These are phyloP conservation scores for Penicillium sp. DNA, from an alignment of 2,329 filamentous ascomycete genomes.

Conservation along the genomic window DNA sequence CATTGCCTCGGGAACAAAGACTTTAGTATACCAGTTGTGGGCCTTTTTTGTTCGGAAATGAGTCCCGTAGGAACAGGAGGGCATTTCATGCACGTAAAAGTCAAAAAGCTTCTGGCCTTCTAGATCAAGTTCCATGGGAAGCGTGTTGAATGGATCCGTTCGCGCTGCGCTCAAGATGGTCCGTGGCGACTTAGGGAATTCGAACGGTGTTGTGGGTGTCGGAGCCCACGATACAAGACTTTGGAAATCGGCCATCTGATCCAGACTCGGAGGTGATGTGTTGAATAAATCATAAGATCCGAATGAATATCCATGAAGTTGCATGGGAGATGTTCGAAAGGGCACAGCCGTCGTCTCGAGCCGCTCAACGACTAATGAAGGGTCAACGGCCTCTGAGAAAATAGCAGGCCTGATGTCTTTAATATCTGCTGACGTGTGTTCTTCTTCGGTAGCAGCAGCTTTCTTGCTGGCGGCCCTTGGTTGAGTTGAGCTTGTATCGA, in stretches of 20 bases:
- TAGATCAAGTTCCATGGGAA: constrained; percentile 35
- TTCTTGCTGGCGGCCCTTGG: neutral
- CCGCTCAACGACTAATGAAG: neutral
- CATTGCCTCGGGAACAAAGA: constrained; percentile 45
- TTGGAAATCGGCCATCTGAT: constrained; percentile 12
- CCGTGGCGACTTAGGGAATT: constrained; percentile 29
- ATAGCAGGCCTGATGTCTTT: neutral
- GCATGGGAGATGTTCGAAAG: constrained; percentile 3
- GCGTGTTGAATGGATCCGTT: constrained; percentile 41
- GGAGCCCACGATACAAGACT: constrained; percentile 18
- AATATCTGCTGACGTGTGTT: neutral
- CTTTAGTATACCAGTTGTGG: constrained; percentile 42
- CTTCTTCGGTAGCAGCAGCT: neutral
- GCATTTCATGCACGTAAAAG: constrained; percentile 45
- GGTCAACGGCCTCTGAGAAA: neutral
- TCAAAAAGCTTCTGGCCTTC: constrained; percentile 40
- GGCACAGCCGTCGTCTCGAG: constrained; percentile 1
- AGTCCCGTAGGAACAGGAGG: constrained; percentile 41
- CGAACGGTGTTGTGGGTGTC: constrained; percentile 16
- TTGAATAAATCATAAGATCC: neutral
- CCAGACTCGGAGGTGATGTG: constrained; percentile 10
- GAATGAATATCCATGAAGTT: constrained; percentile 1
- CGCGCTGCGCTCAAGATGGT: constrained; percentile 39
- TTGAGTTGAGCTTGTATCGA: neutral
- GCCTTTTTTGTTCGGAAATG: constrained; percentile 36